Evolutionary conservation across 768 basidiomycete genomes (phyloP), one percentile per base, ranked within the genome.

Genomic region (Rhodosporidiobolus sp.): DNA sequence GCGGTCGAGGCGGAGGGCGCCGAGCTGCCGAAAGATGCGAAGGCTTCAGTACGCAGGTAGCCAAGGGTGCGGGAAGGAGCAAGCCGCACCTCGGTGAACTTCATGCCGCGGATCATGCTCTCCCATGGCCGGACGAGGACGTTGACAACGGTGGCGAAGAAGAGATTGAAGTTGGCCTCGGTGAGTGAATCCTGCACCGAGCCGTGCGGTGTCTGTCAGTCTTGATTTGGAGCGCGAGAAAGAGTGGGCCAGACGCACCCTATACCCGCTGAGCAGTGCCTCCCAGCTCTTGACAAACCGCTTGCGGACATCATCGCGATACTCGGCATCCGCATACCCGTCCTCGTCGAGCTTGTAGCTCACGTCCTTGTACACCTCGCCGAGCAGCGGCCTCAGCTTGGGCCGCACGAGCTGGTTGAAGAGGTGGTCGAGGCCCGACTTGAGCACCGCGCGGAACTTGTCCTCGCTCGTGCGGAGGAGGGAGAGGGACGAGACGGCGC

Each of bases 71-170:
- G 24, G 45, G 17, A 12, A 53, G 35, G 26, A 43, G 45, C 58
- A 24, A 19, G 45, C 77, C 86, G 35, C 76, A 90, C 94, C 85
- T 98, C 95, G 19, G 91, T 91, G 79, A 90, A 97, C 81, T 86
- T 89, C 78, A 95, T 84, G 1, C 87, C 85, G 76, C 88, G 84
- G 30, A 94, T 84, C 76, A 88, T 86, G 80, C 91, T 95, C 82
- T 99, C 96, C 94, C 94, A 97, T 55, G 94, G 94, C 58, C 91
- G 85, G n/a, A 96, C 87, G 28, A 98, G 83, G 12, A 91, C 87
- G 78, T 95, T 94, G 24, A 98, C 85, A 0, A 88, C 88, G 49
- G 95, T 85, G 16, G 87, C 87, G 79, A 94, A 95, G 82, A 98
- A 88, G 32, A 88, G 79, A 17, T 90, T 88, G 79, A 90, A 96